Conservation (phyloP, 2,329 filamentous ascomycete genomes). For the Xylaria multiplex region DNA sequence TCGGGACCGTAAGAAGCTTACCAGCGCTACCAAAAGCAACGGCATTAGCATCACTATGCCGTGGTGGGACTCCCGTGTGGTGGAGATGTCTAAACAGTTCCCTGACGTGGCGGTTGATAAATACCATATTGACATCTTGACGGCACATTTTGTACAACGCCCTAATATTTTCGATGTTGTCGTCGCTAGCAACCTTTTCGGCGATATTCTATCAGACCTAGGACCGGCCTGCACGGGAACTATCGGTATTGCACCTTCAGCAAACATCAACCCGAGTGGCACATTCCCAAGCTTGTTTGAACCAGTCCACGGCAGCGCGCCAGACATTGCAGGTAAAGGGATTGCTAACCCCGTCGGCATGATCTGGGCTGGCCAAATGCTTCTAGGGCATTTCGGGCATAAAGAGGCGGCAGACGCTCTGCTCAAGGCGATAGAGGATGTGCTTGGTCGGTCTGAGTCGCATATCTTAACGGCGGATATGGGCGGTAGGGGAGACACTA, state of each 20-base stretch:
- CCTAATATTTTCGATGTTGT: conserved; percentile 67
- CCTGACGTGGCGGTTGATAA: conserved; percentile 68
- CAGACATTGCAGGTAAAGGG: conserved; percentile 71
- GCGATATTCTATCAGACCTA: conserved; percentile 62
- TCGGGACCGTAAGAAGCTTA: conserved; percentile 64
- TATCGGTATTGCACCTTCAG: conserved; percentile 73
- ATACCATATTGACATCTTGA: conserved; percentile 73
- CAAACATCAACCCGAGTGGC: conserved; percentile 69
- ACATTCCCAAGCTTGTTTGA: conserved; percentile 71
- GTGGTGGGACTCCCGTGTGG: conserved; percentile 70
- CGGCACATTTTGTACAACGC: conserved; percentile 68
- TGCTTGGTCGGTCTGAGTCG: conserved; percentile 55
- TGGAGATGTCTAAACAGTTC: conserved; percentile 62
- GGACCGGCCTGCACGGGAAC: conserved; percentile 72
- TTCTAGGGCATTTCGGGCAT: conserved; percentile 72
- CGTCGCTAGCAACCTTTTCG: conserved; percentile 68
- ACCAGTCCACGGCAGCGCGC: conserved; percentile 71
- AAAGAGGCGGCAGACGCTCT: conserved; percentile 62
- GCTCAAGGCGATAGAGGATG: conserved; percentile 45
- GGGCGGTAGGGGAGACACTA: conserved; percentile 65
- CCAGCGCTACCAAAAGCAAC: conserved; percentile 74
- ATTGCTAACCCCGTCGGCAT: conserved; percentile 72
- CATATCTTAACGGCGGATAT: conserved; percentile 68
- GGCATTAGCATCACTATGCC: conserved; percentile 73
- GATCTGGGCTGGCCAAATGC: conserved; percentile 76